Base-by-base conservation (phyloP, 1,139 yeast species). In the Yamadazyma dushanensis region DNA sequence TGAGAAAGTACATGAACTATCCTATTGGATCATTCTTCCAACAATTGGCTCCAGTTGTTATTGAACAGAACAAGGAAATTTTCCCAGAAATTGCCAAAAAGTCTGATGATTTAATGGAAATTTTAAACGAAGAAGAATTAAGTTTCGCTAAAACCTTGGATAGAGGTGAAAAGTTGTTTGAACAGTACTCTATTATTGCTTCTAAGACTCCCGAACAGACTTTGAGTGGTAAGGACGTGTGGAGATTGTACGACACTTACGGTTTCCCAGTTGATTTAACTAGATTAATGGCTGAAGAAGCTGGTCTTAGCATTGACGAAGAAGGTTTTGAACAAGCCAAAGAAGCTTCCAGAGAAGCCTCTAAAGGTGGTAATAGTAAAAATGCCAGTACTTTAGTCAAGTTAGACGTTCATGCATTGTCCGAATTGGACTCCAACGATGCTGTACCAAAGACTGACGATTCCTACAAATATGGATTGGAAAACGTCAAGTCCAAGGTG, bases 231-330 rank as follows among this genome's bases (percentile, higher is more conserved):
- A 83, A 78, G 54, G 97, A 92, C 57, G 98, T 92, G 27, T 92
- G 99, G 99, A 80, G 99, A 66, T 73, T 92, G 54, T 94, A 94
- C 53, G 99, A 92, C 55, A 94, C 99, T n/a, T 92, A 90, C 57
- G 99, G 99, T 39, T 92, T 92, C 85, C 99, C 99, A 28, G 97
- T 89, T 37, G 99, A 92, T 66, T 78, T 92, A 61, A 94, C 98
- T 26, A 80, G 96, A 59, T 77, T 92, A 58, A 94, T 92, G 98
- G 98, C 98, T 30, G 97, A 90, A 65, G 99, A 92, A 67, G 88
- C 94, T 39, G 95, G 95, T n/a, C 76, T 92, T 51, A 83, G 81
- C 52, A 90, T 92, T 49, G 97, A 92, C 59, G 95, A 88, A 57
- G 80, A 70, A 36, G 97, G 88, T 31, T 92, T 92, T 56, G 97